phyloP scores from a whole-genome alignment of 768 basidiomycete species.

The Coprinellus aureogranulatus region DNA sequence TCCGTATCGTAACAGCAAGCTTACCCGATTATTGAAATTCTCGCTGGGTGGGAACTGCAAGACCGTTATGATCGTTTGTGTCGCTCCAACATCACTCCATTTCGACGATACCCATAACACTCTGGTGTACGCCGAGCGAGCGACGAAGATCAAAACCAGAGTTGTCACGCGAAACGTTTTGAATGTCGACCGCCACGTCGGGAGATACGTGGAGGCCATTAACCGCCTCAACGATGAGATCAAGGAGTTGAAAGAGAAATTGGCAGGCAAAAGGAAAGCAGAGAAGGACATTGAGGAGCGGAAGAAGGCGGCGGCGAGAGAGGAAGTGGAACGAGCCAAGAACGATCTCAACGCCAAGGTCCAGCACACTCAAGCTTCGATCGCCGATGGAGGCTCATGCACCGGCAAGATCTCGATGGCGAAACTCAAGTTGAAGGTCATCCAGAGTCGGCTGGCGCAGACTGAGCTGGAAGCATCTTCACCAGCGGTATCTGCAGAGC shows the following conservation, averaged over 20 bases:
- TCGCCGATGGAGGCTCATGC: conserved; percentile 74
- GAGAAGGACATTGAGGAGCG: conserved; percentile 66
- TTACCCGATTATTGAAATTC: conserved; percentile 95
- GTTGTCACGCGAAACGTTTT: conserved; percentile 94
- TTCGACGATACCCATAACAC: conserved; percentile 99
- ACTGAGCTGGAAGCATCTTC: conserved; percentile 44
- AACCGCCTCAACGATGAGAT: conserved; percentile 84
- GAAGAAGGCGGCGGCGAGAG: conserved; percentile 65
- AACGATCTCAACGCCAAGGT: conserved; percentile 69
- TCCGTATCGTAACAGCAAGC: conserved; percentile 97
- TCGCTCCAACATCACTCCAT: conserved; percentile 91
- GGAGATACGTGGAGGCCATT: conserved; percentile 93
- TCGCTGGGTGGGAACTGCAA: conserved; percentile 98
- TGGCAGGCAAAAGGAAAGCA: conserved; percentile 64
- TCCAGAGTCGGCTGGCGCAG: conserved; percentile 60
- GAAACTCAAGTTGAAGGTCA: conserved; percentile 61
- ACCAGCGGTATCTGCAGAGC: conserved; percentile 64
- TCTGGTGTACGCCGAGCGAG: conserved; percentile 93
- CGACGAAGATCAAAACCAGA: conserved; percentile 97
- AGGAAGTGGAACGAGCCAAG: conserved; percentile 73
- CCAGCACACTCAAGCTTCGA: conserved; percentile 67
- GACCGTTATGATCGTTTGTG: conserved; percentile 98
- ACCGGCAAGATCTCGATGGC: conserved; percentile 70
- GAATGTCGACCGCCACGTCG: conserved; percentile 92
- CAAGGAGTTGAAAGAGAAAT: conserved; percentile 79